phyloP scores from a whole-genome alignment of 2,329 filamentous ascomycete species.

The Penicillium sp. region DNA sequence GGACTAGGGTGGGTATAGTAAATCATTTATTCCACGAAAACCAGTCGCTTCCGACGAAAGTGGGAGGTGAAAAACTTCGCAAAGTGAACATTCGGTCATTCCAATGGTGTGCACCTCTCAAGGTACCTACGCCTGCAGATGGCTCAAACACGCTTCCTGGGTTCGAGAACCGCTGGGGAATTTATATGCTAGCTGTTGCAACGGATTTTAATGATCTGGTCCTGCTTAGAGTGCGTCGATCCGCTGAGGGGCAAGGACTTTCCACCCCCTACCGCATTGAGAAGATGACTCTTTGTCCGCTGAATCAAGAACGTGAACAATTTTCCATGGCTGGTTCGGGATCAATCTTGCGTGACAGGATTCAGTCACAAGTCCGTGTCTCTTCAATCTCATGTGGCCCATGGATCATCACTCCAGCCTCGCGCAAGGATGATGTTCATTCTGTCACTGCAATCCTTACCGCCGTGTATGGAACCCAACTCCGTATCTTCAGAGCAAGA shows the following conservation, averaged over 20 bases:
- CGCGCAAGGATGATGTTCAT: neutral
- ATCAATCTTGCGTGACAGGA: conserved; percentile 31
- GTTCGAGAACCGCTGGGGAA: conserved; percentile 34
- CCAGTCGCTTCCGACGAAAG: conserved; percentile 30
- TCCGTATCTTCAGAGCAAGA: conserved; percentile 27
- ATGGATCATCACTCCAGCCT: conserved; percentile 24
- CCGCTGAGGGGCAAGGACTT: conserved; percentile 1
- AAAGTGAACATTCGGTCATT: conserved; percentile 42
- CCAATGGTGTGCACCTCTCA: conserved; percentile 39
- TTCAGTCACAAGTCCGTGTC: conserved; percentile 26
- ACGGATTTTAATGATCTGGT: conserved; percentile 42
- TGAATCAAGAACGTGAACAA: conserved; percentile 13
- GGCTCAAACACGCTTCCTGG: conserved; percentile 6
- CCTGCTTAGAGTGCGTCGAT: conserved; percentile 27
- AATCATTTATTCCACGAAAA: conserved; percentile 49
- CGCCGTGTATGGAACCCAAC: conserved; percentile 27
- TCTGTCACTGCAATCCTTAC: conserved; percentile 28
- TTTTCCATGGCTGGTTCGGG: conserved; percentile 19
- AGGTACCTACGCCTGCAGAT: conserved; percentile 11
- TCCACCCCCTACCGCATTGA: conserved; percentile 21
- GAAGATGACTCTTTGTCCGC: conserved; percentile 24
- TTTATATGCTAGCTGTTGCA: conserved; percentile 34
- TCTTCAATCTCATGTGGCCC: conserved; percentile 33
- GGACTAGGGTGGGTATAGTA: conserved; percentile 54
- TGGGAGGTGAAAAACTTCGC: conserved; percentile 22